These are phyloP conservation scores for Clarireedia sp. DNA, from an alignment of 2,329 filamentous ascomycete genomes.

Conservation along the genomic window DNA sequence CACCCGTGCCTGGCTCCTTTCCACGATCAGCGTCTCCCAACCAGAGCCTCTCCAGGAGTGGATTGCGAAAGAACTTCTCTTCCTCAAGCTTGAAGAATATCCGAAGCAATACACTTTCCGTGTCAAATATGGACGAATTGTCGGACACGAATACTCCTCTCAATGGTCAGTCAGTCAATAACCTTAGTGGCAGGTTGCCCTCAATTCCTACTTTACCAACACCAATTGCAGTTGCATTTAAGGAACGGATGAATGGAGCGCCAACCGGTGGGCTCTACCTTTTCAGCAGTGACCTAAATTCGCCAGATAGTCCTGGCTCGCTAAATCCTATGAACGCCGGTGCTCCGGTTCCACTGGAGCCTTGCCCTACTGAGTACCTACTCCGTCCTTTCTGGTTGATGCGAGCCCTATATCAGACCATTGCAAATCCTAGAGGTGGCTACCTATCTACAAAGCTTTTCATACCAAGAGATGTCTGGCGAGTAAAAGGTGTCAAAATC, in stretches of 20 bases:
- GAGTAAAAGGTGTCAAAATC: slow-evolving; percentile 86
- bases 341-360: slow-evolving; percentile 72
- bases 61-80: slow-evolving; percentile 60
- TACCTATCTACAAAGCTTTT: slow-evolving; percentile 91
- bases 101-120: slow-evolving; percentile 66
- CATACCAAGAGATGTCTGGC: slow-evolving; percentile 86
- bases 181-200: slow-evolving; percentile 39
- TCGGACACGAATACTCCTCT: slow-evolving; percentile 64
- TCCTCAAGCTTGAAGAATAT: slow-evolving; percentile 64
- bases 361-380: slow-evolving; percentile 81
- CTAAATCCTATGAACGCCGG: slow-evolving; percentile 54
- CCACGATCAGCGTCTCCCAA: slow-evolving; percentile 47
- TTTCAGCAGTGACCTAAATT: slow-evolving; percentile 78
- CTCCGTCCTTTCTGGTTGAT: slow-evolving; percentile 98
- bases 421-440: slow-evolving; percentile 83
- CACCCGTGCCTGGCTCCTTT: slow-evolving; percentile 18
- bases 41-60: slow-evolving; percentile 34
- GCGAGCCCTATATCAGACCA: slow-evolving; percentile 85
- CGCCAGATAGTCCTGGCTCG: slow-evolving; percentile 54
- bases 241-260: slow-evolving; percentile 47
- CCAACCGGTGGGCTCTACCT: slow-evolving; percentile 65
- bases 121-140: slow-evolving; percentile 47
- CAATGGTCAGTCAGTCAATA: slow-evolving; percentile 27
- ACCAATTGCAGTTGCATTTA: slow-evolving; percentile 55
- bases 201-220: slow-evolving; percentile 59